Evolutionary conservation across 2,329 filamentous ascomycete genomes (phyloP).

Genomic region (Claviceps capensis): DNA sequence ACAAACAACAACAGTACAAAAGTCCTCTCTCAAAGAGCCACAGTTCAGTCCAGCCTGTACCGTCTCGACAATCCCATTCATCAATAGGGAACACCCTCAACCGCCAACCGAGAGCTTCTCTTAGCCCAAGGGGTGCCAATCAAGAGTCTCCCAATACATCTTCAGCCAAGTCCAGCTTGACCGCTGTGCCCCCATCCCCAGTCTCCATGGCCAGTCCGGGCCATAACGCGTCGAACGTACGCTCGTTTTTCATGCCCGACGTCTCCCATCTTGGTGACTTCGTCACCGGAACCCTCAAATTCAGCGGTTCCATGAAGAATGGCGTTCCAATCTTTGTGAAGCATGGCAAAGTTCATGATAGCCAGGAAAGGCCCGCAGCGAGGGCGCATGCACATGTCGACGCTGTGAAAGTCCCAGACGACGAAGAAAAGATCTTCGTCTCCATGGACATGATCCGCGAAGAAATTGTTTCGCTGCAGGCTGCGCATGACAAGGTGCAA

Average conservation of each 20-base stretch:
- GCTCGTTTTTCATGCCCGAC: constrained; percentile 41
- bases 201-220: constrained; percentile 19
- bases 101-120: constrained; percentile 22
- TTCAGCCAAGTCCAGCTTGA: constrained; percentile 27
- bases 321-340: constrained; percentile 43
- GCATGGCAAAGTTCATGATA: constrained; percentile 36
- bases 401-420: constrained; percentile 34
- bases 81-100: constrained; percentile 22
- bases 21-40: constrained; percentile 26
- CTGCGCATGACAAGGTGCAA: constrained; percentile 42
- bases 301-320: constrained; percentile 35
- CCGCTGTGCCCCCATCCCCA: constrained; percentile 26
- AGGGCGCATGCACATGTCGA: constrained; percentile 34
- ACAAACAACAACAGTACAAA: constrained; percentile 14
- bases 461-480: constrained; percentile 40
- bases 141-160: constrained; percentile 22
- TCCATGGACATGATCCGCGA: constrained; percentile 49
- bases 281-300: constrained; percentile 39
- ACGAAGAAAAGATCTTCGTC: constrained; percentile 44
- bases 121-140: constrained; percentile 13
- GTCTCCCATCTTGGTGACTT: constrained; percentile 43
- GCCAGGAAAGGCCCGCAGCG: constrained; percentile 18
- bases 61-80: constrained; percentile 13
- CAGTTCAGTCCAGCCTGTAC: constrained; percentile 14
- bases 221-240: constrained; percentile 27